Evolutionary conservation across 805 yeast genomes (phyloP).

Genomic region (Kregervanrija fluxuum): DNA sequence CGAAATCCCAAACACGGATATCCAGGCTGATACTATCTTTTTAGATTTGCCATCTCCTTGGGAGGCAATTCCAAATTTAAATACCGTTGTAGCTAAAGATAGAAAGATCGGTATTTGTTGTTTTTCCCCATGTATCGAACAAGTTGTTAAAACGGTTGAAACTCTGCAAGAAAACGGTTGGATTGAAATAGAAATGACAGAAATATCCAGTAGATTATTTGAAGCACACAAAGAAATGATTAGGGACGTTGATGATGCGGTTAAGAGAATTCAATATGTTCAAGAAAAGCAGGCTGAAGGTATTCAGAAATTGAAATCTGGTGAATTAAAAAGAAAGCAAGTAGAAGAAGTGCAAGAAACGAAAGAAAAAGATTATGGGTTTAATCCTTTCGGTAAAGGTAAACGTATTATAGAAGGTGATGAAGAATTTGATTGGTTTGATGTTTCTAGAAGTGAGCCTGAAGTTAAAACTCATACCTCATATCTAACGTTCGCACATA

Average conservation of each 20-base stretch:
- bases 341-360: constrained; percentile 8
- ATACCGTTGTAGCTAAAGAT: constrained; percentile 44
- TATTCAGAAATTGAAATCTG: constrained; percentile 35
- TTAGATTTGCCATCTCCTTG: constrained; percentile 95
- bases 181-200: constrained; percentile 86
- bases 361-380: constrained; percentile 39
- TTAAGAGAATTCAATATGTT: constrained; percentile 73
- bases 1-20: constrained; percentile 32
- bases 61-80: constrained; percentile 81
- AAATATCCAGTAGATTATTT: constrained; percentile 72
- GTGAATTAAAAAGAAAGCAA: constrained; percentile 10
- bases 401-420: constrained; percentile 84
- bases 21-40: constrained; percentile 72
- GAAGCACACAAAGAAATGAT: constrained; percentile 89
- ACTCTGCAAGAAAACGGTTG: constrained; percentile 72
- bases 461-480: constrained; percentile 94
- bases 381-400: constrained; percentile 93
- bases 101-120: constrained; percentile 74
- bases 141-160: constrained; percentile 80
- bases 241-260: constrained; percentile 70
- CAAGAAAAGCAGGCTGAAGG: constrained; percentile 64
- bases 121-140: constrained; percentile 97
- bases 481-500: constrained; percentile 82
- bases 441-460: constrained; percentile 75
- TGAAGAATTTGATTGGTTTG: constrained; percentile 65